These are phyloP conservation scores for Margaritispora aquatica DNA, from an alignment of 495 filamentous ascomycete species.

Conservation along the genomic window DNA sequence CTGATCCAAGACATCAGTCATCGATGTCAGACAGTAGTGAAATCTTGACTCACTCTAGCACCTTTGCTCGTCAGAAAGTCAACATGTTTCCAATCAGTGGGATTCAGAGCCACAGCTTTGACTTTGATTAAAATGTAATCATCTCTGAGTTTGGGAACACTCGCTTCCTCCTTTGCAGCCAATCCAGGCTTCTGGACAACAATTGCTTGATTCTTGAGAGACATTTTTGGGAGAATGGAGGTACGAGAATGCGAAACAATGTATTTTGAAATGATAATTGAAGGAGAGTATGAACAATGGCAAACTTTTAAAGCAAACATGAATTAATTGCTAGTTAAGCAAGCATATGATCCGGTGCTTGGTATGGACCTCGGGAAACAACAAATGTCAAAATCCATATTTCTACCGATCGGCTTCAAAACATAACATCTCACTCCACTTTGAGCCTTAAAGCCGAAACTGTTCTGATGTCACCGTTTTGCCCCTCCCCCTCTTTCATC, in stretches of 20 bases:
- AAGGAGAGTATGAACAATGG: neutral
- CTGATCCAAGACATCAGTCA: neutral
- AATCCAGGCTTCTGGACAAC: constrained; percentile 12
- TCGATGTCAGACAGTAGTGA: neutral
- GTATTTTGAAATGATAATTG: neutral
- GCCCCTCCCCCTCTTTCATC: neutral
- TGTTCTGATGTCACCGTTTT: neutral
- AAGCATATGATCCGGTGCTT: neutral
- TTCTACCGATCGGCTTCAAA: neutral
- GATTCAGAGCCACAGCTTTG: constrained; percentile 39
- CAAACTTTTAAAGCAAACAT: neutral
- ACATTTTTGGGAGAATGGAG: neutral
- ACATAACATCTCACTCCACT: neutral
- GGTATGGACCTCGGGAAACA: neutral
- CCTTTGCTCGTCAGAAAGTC: constrained; percentile 29
- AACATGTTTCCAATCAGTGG: constrained; percentile 39
- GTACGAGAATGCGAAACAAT: neutral
- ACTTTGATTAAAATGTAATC: constrained; percentile 24
- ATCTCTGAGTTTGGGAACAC: constrained; percentile 18
- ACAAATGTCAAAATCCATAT: neutral
- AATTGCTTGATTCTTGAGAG: constrained; percentile 5
- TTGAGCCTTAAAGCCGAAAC: neutral
- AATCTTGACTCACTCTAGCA: constrained; percentile 18
- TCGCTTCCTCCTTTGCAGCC: constrained; percentile 1
- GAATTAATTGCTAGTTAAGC: neutral